phyloP scores from a whole-genome alignment of 2,329 filamentous ascomycete genomes.

The Setomelanomma holmii region DNA sequence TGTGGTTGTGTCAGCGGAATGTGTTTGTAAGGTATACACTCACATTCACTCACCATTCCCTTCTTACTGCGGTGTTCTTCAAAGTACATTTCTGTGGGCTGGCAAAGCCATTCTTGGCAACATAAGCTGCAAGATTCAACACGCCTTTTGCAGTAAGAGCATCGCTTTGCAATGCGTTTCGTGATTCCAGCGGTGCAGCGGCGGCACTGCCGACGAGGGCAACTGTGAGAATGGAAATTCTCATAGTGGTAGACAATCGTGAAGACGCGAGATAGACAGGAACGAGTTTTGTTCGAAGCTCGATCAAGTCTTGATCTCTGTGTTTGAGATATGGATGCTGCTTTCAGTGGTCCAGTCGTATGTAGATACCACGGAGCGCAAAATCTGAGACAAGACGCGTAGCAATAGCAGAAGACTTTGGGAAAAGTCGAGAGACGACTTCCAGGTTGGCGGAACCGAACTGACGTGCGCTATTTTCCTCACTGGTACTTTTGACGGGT shows the following conservation, averaged over 20 bases:
- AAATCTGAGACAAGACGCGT: slow-evolving; percentile 15
- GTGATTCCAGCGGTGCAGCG: slow-evolving; percentile 26
- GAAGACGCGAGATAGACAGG: neutral
- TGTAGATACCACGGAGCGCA: slow-evolving; percentile 9
- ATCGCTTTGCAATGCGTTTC: slow-evolving; percentile 37
- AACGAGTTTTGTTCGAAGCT: no score
- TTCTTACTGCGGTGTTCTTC: slow-evolving; percentile 48
- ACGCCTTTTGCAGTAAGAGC: slow-evolving; percentile 41
- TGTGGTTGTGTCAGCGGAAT: neutral
- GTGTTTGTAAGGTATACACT: neutral
- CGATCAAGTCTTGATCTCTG: slow-evolving; percentile 14
- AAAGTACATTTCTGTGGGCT: slow-evolving; percentile 42
- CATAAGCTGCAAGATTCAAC: slow-evolving; percentile 39
- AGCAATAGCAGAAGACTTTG: slow-evolving; percentile 9
- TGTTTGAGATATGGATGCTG: neutral
- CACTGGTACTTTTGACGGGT: neutral
- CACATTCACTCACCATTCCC: slow-evolving; percentile 50
- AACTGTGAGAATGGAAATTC: slow-evolving; percentile 17
- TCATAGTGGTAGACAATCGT: slow-evolving; percentile 17
- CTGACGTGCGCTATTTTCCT: slow-evolving; percentile 1
- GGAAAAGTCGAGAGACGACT: neutral
- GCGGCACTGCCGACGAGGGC: slow-evolving; percentile 19
- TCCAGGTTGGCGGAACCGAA: neutral
- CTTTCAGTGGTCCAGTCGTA: no score
- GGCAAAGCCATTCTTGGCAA: slow-evolving; percentile 28